A percentile compares a stretch with the other conserved stretches of the same genome.
phyloP scores from a whole-genome alignment of 1,284 basidiomycete genomes.

The Pascua guehoae region DNA sequence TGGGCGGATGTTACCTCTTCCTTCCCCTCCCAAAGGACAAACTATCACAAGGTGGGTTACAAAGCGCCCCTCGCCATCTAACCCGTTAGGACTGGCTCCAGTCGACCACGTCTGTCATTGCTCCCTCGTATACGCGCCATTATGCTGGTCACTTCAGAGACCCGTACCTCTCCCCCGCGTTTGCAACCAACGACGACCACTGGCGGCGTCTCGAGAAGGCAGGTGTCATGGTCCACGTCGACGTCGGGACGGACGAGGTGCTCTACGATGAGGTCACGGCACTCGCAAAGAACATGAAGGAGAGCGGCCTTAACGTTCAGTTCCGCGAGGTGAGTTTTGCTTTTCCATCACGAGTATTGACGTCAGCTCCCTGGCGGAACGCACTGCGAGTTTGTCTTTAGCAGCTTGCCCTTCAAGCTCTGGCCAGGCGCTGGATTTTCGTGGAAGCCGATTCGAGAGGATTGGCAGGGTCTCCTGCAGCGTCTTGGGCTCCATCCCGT shows the following conservation, averaged over 20 bases:
- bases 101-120: neutral
- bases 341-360: neutral
- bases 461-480: neutral
- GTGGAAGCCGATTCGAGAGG: constrained; percentile 9
- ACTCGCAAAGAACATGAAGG: constrained; percentile 3
- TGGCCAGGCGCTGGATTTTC: constrained; percentile 13
- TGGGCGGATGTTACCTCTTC: constrained; percentile 9
- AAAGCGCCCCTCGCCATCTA: neutral
- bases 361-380: constrained; percentile 5
- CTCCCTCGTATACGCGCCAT: constrained; percentile 2
- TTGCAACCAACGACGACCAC: neutral
- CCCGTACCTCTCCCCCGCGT: constrained; percentile 4
- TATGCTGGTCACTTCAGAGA: neutral
- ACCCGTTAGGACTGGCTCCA: constrained; percentile 13
- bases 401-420: neutral
- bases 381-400: constrained; percentile 16
- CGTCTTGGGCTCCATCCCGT: no score
- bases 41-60: constrained; percentile 9
- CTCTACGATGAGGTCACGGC: constrained; percentile 8
- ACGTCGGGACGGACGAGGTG: constrained; percentile 12
- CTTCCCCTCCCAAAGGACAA: constrained; percentile 7
- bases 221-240: constrained; percentile 9
- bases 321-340: constrained; percentile 1
- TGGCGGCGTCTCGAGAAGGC: constrained; percentile 10
- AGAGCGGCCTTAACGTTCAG: constrained; percentile 5